Evolutionary conservation across 129 eudicot genomes (phyloP).

Genomic region (Tagetes patula): DNA sequence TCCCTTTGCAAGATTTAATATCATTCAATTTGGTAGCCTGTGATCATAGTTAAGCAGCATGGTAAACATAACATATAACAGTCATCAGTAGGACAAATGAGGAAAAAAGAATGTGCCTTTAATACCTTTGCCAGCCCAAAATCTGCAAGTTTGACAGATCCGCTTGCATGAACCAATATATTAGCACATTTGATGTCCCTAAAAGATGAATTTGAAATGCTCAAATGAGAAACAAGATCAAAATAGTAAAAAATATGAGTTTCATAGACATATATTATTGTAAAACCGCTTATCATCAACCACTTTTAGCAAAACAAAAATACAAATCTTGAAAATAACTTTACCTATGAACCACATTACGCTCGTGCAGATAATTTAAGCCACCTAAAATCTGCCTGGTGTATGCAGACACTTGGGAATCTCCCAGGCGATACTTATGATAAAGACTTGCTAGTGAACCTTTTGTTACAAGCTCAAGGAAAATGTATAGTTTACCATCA

Average conservation of each 20-base stretch:
- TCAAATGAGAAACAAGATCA: constrained; percentile 1
- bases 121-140: constrained; percentile 88
- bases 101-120: neutral
- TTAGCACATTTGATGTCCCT: constrained; percentile 96
- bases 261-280: neutral
- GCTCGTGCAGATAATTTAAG: constrained; percentile 53
- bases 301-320: neutral
- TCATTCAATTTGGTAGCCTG: constrained; percentile 81
- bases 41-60: neutral
- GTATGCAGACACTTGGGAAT: constrained; percentile 67
- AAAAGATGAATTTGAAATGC: constrained; percentile 16
- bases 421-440: constrained; percentile 38
- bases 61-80: neutral
- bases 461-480: constrained; percentile 47
- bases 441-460: constrained; percentile 45
- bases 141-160: constrained; percentile 90
- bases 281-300: no score
- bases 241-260: neutral
- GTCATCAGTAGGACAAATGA: neutral
- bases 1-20: constrained; percentile 86
- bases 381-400: constrained; percentile 74
- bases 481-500: constrained; percentile 44
- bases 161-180: constrained; percentile 67
- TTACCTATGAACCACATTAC: constrained; percentile 67
- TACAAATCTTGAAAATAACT: neutral